Evolutionary conservation across 2,329 filamentous ascomycete genomes (phyloP).

Genomic region (Arthrobotrys sphaeroides): DNA sequence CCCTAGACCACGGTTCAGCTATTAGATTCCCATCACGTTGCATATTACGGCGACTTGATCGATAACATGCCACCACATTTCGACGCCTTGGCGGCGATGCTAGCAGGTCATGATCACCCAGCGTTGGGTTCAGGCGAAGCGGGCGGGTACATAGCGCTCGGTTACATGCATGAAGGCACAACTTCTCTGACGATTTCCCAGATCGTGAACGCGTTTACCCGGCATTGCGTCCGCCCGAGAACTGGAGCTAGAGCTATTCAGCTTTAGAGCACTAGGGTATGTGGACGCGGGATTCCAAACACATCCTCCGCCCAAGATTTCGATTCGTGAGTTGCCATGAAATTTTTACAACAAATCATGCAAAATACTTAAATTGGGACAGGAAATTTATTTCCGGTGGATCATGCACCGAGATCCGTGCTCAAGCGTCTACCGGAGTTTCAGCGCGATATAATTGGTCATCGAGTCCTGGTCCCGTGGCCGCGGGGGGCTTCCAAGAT

Average conservation of each 20-base stretch:
- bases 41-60: not conserved
- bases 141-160: constrained; percentile 37
- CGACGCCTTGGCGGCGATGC: constrained; percentile 7
- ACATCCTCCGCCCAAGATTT: not conserved
- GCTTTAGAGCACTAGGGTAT: not conserved
- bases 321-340: not conserved
- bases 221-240: constrained; percentile 21
- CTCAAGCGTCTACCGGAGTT: constrained; percentile 6
- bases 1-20: constrained; percentile 16
- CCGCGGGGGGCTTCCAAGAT: constrained; percentile 4
- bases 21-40: constrained; percentile 1
- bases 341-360: not conserved
- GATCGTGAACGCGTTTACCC: constrained; percentile 27
- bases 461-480: constrained; percentile 26
- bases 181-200: constrained; percentile 19
- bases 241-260: not conserved
- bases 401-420: not conserved
- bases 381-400: not conserved
- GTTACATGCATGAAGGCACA: constrained; percentile 35
- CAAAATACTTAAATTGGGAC: not conserved
- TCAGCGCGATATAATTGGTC: constrained; percentile 13
- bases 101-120: not conserved
- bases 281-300: too few relatives aligned
- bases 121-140: constrained; percentile 24
- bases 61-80: not conserved